Percentiles rank a stretch among this genome's conserved stretches.
Evolutionary conservation across 148 eudicot species (phyloP).

Genomic region (Heliosperma pusillum): DNA sequence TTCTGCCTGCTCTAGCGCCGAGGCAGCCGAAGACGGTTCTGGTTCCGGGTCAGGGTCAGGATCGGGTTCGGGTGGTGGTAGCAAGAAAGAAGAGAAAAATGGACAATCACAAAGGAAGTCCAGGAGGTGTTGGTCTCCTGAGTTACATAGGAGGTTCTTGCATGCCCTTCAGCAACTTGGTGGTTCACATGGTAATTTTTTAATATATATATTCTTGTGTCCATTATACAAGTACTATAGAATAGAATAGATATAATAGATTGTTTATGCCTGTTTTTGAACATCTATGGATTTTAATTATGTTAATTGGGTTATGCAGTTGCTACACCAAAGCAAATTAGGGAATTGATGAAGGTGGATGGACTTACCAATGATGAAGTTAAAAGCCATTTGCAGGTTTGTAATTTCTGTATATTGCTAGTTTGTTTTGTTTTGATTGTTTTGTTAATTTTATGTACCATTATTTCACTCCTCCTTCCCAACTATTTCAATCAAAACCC

Average conservation of each 20-base stretch:
- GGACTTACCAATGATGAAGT: constrained; percentile 98
- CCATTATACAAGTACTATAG: too few species aligned
- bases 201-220: background rate
- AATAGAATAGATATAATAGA: too few species aligned
- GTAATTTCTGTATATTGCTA: constrained; percentile 25
- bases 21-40: constrained; percentile 30
- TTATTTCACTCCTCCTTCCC: background rate
- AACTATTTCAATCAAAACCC: too few species aligned
- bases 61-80: background rate
- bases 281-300: background rate
- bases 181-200: constrained; percentile 70
- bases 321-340: constrained; percentile 94
- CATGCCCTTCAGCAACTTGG: constrained; percentile 58
- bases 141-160: constrained; percentile 52
- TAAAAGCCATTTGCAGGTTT: constrained; percentile 95
- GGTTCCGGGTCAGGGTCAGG: constrained; percentile 9
- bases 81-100: constrained; percentile 49
- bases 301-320: constrained; percentile 40
- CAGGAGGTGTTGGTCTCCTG: constrained; percentile 90
- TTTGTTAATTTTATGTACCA: background rate
- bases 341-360: constrained; percentile 94
- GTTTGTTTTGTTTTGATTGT: background rate
- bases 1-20: constrained; percentile 45
- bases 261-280: background rate
- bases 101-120: constrained; percentile 53